phyloP scores from a whole-genome alignment of 768 basidiomycete genomes.

The Pholiota molesta region DNA sequence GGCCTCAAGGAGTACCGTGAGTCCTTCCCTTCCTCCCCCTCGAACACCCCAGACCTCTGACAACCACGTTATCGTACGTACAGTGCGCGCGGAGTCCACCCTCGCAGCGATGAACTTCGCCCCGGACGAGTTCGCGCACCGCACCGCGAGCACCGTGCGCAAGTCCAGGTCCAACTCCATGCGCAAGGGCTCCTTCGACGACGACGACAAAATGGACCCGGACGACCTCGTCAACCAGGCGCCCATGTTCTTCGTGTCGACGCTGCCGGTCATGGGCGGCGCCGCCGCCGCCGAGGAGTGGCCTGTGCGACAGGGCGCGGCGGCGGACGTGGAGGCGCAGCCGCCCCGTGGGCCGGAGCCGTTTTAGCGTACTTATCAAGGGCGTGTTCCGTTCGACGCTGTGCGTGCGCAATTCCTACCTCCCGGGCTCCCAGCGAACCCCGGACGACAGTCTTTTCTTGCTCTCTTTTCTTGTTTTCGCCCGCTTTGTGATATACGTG shows the following conservation, averaged over 20 bases:
- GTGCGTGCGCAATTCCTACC: too few relatives aligned
- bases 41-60: not conserved
- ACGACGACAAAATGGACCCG: not conserved
- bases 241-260: constrained; percentile 8
- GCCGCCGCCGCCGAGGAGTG: not conserved
- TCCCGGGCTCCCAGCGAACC: too few relatives aligned
- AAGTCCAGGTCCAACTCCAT: not conserved
- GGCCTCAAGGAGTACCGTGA: constrained; percentile 59
- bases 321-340: not conserved
- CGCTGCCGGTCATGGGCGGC: not conserved
- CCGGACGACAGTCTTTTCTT: too few relatives aligned
- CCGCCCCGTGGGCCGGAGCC: too few relatives aligned
- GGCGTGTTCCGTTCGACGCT: too few relatives aligned
- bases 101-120: constrained; percentile 42
- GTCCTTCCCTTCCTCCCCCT: constrained; percentile 22
- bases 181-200: constrained; percentile 2
- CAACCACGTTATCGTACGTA: constrained; percentile 12
- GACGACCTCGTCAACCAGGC: constrained; percentile 3
- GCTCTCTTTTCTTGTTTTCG: too few relatives aligned
- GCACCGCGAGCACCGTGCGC: not conserved
- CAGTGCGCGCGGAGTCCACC: constrained; percentile 42
- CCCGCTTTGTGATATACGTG: too few relatives aligned
- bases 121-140: constrained; percentile 40
- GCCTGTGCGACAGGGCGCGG: not conserved
- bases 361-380: too few relatives aligned